Evolutionary conservation across 2,329 filamentous ascomycete genomes (phyloP), one percentile per base, ranked within the genome.

Genomic region (Talaromyces sp.): DNA sequence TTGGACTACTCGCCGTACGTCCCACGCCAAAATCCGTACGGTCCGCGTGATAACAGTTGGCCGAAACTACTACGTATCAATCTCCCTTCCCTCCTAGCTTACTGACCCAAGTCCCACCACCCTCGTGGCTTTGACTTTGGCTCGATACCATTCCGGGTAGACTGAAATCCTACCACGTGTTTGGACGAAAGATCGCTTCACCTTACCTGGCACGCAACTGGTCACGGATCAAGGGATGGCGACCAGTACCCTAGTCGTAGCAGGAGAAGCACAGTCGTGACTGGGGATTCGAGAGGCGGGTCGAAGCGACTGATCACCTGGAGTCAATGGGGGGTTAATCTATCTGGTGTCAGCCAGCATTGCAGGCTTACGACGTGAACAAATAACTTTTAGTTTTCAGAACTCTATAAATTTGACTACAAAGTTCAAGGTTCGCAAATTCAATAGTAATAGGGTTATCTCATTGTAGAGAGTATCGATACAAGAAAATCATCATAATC

Each of bases 111-210:
- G 46, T 50, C 57, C 57, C 33, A 25, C 54, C 42, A 37, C 57
- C n/a, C 57, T 59, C 40, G 57, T 59, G 57, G 57, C 57, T 48
- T 48, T 35, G 37, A 58, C 55, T 58, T 58, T 42, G 55, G 37
- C 21, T 58, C 18, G 37, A 42, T 58, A 31, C 55, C 4, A 18
- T 11, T 57, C 40, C 28, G 44, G 14, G 44, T 28, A 48, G 44
- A 28, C 46, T 25, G 25, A 31, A 31, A 31, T 28, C 12, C 28
- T 23, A 28, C 46, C 25, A 31, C 46, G 14, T 50, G 46, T 50
- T n/a, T 31, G 35, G 14, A 25, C 37, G 12, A 21, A 42, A 6
- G 5, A n/a, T 31, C 31, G 16, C 23, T n/a, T 2, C 23, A n/a
- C 23, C 46, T 31, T 25, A 48, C 12, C 25, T 31, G 25, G 46